Conservation (phyloP, 2,329 filamentous ascomycete species). For the Fusarium udum region DNA sequence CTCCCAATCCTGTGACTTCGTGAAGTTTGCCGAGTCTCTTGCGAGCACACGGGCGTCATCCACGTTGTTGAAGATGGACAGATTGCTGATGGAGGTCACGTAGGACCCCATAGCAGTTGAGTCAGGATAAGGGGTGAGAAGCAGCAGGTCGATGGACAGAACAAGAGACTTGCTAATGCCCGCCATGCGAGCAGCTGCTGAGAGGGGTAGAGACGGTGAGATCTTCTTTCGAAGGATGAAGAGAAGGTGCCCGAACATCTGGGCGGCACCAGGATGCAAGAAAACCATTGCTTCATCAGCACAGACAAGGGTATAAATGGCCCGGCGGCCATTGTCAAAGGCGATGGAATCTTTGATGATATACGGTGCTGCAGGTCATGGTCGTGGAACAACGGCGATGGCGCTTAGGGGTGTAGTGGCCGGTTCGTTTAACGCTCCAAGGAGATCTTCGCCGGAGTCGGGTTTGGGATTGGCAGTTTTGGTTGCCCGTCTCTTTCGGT, state of each 20-base stretch:
- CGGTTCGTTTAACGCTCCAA: too few species aligned
- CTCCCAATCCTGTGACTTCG: neutral
- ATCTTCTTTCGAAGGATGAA: too few species aligned
- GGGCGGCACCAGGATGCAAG: too few species aligned
- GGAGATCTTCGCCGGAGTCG: neutral
- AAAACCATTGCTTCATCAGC: too few species aligned
- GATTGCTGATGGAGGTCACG: neutral
- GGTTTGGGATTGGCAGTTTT: neutral
- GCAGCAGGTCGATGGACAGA: accelerated
- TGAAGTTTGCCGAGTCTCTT: neutral
- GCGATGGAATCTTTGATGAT: too few species aligned
- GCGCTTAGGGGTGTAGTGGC: too few species aligned
- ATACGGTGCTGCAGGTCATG: too few species aligned
- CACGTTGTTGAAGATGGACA: accelerated
- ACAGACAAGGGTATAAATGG: too few species aligned
- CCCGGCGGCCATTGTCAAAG: too few species aligned
- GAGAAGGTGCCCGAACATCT: too few species aligned
- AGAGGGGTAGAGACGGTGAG: too few species aligned
- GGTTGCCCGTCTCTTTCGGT: neutral
- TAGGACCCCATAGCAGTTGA: neutral
- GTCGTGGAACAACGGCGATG: too few species aligned
- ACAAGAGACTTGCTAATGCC: neutral
- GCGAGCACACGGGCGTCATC: neutral
- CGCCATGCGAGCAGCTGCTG: neutral
- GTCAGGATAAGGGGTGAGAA: neutral